Conservation (phyloP, 106 monocot genomes). For the Apostasia shenzhenica region DNA sequence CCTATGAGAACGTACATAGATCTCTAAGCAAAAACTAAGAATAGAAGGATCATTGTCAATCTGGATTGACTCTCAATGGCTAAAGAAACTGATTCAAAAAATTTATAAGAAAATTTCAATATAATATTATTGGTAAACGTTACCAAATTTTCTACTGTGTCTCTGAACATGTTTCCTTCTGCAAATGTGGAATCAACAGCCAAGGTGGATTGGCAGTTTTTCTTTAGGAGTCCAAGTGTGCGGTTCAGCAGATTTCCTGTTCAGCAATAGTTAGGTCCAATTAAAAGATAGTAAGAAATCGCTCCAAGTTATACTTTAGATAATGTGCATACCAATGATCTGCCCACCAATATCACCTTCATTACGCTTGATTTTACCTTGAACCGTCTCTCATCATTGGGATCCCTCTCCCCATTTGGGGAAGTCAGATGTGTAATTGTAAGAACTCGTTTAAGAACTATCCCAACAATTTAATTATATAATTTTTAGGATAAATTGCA, state of each 20-base stretch:
- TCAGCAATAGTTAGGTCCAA: constrained; percentile 6
- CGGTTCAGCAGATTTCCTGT: constrained; percentile 97
- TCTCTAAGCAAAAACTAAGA: neutral
- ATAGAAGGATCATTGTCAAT: neutral
- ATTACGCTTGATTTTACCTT: too few species aligned
- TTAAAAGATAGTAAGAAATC: neutral
- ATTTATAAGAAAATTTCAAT: neutral
- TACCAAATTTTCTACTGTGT: constrained; percentile 67
- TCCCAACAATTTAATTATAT: too few species aligned
- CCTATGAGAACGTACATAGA: neutral
- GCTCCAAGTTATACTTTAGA: too few species aligned
- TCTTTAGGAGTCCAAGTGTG: constrained; percentile 88
- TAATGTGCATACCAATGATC: too few species aligned
- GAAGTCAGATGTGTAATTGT: too few species aligned
- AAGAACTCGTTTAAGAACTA: too few species aligned
- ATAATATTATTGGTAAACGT: constrained; percentile 1
- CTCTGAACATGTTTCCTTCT: constrained; percentile 60
- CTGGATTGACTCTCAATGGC: neutral
- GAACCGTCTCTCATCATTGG: too few species aligned
- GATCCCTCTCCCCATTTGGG: too few species aligned
- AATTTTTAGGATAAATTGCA: too few species aligned
- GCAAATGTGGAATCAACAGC: constrained; percentile 60
- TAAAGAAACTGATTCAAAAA: neutral
- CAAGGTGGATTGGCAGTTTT: constrained; percentile 84
- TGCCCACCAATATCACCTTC: too few species aligned